Evolutionary conservation across 441 rosid genomes (phyloP).

Genomic region (Hura crepitans): DNA sequence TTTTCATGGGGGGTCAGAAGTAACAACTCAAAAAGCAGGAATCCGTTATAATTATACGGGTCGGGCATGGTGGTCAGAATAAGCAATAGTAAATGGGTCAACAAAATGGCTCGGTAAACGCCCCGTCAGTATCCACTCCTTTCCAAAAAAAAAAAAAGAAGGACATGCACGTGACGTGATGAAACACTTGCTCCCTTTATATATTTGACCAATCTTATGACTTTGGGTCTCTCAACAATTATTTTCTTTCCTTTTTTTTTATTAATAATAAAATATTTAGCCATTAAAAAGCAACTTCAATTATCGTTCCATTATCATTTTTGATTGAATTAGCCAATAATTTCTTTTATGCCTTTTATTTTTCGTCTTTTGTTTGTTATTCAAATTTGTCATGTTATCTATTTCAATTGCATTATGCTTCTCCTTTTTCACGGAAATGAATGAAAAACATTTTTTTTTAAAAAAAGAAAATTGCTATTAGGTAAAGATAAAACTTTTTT

Average conservation of each 20-base stretch:
- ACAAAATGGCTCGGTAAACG: neutral
- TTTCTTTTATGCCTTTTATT: too few relatives aligned
- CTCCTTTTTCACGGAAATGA: too few relatives aligned
- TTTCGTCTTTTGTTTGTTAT: too few relatives aligned
- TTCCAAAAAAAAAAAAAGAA: neutral
- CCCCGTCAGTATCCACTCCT: conserved; percentile 9
- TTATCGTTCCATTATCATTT: neutral
- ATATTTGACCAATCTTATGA: conserved; percentile 5
- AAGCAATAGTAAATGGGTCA: neutral
- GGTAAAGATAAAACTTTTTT: too few relatives aligned
- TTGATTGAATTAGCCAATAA: neutral
- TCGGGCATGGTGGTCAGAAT: neutral
- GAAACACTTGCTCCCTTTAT: neutral
- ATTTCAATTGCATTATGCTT: too few relatives aligned
- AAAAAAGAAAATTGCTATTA: too few relatives aligned
- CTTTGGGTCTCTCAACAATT: conserved; percentile 1
- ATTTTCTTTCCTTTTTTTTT: neutral
- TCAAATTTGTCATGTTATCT: too few relatives aligned
- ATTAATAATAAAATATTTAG: neutral
- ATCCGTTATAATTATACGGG: too few relatives aligned
- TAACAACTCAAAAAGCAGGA: neutral
- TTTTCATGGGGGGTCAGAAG: too few relatives aligned
- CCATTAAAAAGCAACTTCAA: neutral
- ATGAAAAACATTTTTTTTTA: too few relatives aligned
- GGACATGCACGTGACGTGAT: conserved; percentile 7